Percentiles rank a stretch among this genome's conserved stretches.
Conservation (phyloP, 2,329 filamentous ascomycete genomes). For the Nothophaeocryptopus gaeumannii region DNA sequence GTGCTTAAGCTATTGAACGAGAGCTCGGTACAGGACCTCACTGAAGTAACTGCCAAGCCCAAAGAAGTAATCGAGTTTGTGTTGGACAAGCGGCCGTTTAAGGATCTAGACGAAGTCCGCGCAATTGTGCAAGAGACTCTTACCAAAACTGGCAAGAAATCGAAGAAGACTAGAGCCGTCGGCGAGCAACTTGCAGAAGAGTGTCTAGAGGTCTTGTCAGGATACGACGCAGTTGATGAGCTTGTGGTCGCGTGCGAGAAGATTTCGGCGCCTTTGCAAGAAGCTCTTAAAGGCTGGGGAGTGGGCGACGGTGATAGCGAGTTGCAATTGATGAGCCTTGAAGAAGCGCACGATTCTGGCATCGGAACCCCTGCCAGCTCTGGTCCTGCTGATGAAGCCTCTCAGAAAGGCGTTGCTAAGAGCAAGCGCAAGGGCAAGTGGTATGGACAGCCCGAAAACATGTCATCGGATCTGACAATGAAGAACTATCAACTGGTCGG, state of each 20-base stretch:
- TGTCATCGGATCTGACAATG: conserved; percentile 73
- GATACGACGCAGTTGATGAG: conserved; percentile 78
- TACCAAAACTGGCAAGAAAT: conserved; percentile 53
- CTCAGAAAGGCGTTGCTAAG: conserved; percentile 26
- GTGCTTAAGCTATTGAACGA: conserved; percentile 81
- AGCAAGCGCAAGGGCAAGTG: conserved; percentile 48
- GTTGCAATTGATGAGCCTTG: conserved; percentile 57
- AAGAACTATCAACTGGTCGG: conserved; percentile 94
- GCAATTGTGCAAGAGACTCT: conserved; percentile 54
- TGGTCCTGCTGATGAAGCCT: conserved; percentile 29
- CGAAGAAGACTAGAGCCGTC: conserved; percentile 50
- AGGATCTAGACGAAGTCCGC: conserved; percentile 62
- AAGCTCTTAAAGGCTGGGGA: conserved; percentile 66
- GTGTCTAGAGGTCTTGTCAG: conserved; percentile 69
- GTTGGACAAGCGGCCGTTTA: conserved; percentile 72
- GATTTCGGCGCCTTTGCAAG: conserved; percentile 64
- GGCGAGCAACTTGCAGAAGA: conserved; percentile 67
- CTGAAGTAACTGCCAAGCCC: conserved; percentile 75
- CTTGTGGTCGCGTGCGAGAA: conserved; percentile 74
- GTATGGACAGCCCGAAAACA: conserved; percentile 68
- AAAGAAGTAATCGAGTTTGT: conserved; percentile 67
- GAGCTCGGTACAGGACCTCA: conserved; percentile 70
- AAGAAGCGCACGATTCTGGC: conserved; percentile 60
- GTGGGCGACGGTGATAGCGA: conserved; percentile 61
- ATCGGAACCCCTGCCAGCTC: conserved; percentile 60